Evolutionary conservation across 768 basidiomycete species (phyloP), one percentile per base, ranked within the genome.

Genomic region (Crassisporium funariophilum): DNA sequence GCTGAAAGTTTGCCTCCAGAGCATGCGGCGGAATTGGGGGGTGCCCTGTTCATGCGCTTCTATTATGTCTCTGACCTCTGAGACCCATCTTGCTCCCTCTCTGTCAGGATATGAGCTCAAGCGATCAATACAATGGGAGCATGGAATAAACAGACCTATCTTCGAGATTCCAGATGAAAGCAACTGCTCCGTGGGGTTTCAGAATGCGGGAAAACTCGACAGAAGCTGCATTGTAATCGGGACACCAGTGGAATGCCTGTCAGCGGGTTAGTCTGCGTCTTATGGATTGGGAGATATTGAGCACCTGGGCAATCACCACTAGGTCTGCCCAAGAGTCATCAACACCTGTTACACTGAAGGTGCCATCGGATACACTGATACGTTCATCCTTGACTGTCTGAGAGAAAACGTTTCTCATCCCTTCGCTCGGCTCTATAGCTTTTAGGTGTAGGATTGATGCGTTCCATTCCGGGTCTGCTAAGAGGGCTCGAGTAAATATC

Each of bases 171-270:
- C 95, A 98, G 37, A 95, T 82, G 46, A 91, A 75, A 4, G 76
- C 84, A 13, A 88, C 75, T 1, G 76, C 65, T 2, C 91, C 91
- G n/a, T 68, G 67, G 0, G 89, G 86, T 59, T 87, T 88, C 39
- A 97, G 74, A 53, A 94, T 81, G 23, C 91, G 81, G 6, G 82
- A 76, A 55, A 95, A 89, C 61, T 97, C 94, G 0, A 66, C 66
- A 15, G 81, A 75, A 0, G 94, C 91, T 42, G 70, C 73, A 36
- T 82, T 77, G 60, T 83, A 86, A 62, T 94, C 80, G 8, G 86
- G 86, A 52, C 88, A 89, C 95, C 95, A 98, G 70, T 98, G 95
- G 65, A 86, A 97, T 12, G 95, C 95, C 84, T 95, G 47, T 33
- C 7, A 47, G 37, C 21, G 31, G 31, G 38, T 49, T 57, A 43